Percentiles rank a stretch among this genome's conserved stretches.
These are phyloP conservation scores for Phytophthora pini DNA, from an alignment of 352 stramenopile genomes.

Conservation along the genomic window DNA sequence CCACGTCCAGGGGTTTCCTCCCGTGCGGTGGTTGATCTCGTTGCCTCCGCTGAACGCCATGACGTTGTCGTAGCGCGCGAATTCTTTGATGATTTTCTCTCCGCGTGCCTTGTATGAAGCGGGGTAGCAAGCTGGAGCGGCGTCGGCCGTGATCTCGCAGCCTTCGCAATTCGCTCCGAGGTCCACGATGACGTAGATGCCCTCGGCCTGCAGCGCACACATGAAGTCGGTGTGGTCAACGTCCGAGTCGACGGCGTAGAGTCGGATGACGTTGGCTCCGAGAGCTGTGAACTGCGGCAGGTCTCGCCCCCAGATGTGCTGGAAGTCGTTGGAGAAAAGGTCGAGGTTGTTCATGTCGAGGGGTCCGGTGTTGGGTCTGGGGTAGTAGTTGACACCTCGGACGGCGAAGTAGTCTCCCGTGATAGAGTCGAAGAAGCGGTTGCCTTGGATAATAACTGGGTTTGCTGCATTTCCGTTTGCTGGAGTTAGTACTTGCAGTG, in stretches of 20 bases:
- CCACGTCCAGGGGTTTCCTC: slow-evolving; percentile 44
- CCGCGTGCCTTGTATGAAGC: slow-evolving; percentile 73
- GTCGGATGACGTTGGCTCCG: slow-evolving; percentile 76
- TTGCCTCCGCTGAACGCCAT: slow-evolving; percentile 83
- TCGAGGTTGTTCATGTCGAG: slow-evolving; percentile 84
- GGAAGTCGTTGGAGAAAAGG: slow-evolving; percentile 78
- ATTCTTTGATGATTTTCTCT: slow-evolving; percentile 82
- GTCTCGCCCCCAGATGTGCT: slow-evolving; percentile 74
- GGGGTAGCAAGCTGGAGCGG: slow-evolving; percentile 63
- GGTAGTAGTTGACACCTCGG: slow-evolving; percentile 88
- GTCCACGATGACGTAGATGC: slow-evolving; percentile 84
- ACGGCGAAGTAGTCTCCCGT: slow-evolving; percentile 77
- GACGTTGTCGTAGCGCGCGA: slow-evolving; percentile 86
- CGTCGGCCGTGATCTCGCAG: slow-evolving; percentile 69
- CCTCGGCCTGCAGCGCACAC: slow-evolving; percentile 73
- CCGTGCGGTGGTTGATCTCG: slow-evolving; percentile 80
- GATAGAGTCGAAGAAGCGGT: slow-evolving; percentile 79
- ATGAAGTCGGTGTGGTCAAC: slow-evolving; percentile 86
- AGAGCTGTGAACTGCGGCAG: slow-evolving; percentile 70
- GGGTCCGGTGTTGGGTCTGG: slow-evolving; percentile 74
- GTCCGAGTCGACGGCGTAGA: slow-evolving; percentile 82
- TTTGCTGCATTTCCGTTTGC: not conserved
- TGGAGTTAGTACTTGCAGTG: not conserved
- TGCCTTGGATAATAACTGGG: slow-evolving; percentile 57
- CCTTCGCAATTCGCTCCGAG: slow-evolving; percentile 63